Base-by-base conservation (phyloP, 345 rosid species). In the Citrus medica region DNA sequence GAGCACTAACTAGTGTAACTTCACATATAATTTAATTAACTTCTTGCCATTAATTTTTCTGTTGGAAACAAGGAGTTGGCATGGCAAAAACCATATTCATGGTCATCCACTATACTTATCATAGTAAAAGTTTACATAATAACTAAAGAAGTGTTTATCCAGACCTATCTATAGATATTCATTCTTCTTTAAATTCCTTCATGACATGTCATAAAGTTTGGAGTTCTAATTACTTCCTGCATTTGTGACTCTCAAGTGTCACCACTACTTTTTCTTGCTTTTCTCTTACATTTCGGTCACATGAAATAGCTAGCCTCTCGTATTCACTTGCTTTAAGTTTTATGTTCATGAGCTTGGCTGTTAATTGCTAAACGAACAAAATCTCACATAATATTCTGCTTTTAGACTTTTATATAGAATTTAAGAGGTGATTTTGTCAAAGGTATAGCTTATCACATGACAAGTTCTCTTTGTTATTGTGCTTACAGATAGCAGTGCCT, bases 381-480 rank as follows among this genome's bases (percentile, higher is more conserved):
- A 13, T 46, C 51, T 38, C 85, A 82, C 83, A 80, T 78, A 80
- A 82, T 78, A 58, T 40, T 69, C 59, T 42, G 30, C 35, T 72
- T 80, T 68, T 17, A 30, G 75, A 25, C 46, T 24, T 73, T 59
- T 42, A 7, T 35, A 70, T 62, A 67, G 60, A 71, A 42, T n/a
- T 77, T 35, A 67, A 40, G 37, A 48, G 32, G 16, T 6, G 28
- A 46, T 37, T 22, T 33, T 7, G 21, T 7, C 42, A 59, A 48
- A 53, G 28, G 16, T 72, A 21, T 60, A 10, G 63, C 74, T 59
- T 61, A 6, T 69, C 79, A 76, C 78, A 78, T 73, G 84, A 75
- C 77, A 78, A 71, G 53, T 81, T 76, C 71, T 65, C 53, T 28
- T 35, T 67, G 55, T 65, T n/a, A 27, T 69, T 53, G 74, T 66